A percentile compares a stretch with the other conserved stretches of the same genome.
phyloP scores from a whole-genome alignment of 2,329 filamentous ascomycete genomes.

The Colletotrichum godetiae region DNA sequence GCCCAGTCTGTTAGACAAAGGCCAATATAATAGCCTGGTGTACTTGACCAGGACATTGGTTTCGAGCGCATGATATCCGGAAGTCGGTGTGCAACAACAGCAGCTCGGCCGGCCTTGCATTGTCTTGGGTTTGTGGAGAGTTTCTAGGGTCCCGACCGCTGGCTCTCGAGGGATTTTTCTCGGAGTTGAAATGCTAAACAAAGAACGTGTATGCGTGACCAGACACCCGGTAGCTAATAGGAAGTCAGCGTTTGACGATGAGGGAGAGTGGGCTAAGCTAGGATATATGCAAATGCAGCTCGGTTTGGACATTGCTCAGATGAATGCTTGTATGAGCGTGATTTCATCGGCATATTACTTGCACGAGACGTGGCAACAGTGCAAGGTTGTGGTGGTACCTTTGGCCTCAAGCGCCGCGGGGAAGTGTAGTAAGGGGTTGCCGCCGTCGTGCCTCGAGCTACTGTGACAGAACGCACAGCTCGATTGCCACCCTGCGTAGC shows the following conservation, averaged over 20 bases:
- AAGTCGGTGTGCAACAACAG: not conserved
- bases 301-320: not conserved
- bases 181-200: not conserved
- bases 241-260: not conserved
- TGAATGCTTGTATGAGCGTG: not conserved
- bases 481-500: not conserved
- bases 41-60: not conserved
- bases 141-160: not conserved
- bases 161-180: not conserved
- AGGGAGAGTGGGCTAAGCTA: not conserved
- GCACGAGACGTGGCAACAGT: not conserved
- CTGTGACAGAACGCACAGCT: not conserved
- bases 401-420: not conserved
- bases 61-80: not conserved
- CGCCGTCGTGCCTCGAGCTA: not conserved
- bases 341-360: not conserved
- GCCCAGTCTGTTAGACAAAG: too few species aligned
- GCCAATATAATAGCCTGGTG: not conserved
- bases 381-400: not conserved
- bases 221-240: not conserved
- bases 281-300: constrained; percentile 4
- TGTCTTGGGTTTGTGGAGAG: not conserved
- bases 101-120: too few species aligned
- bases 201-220: not conserved
- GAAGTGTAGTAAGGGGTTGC: not conserved